These are phyloP conservation scores for Paratinospora sagittata DNA, from an alignment of 164 flowering plant species.

Conservation along the genomic window DNA sequence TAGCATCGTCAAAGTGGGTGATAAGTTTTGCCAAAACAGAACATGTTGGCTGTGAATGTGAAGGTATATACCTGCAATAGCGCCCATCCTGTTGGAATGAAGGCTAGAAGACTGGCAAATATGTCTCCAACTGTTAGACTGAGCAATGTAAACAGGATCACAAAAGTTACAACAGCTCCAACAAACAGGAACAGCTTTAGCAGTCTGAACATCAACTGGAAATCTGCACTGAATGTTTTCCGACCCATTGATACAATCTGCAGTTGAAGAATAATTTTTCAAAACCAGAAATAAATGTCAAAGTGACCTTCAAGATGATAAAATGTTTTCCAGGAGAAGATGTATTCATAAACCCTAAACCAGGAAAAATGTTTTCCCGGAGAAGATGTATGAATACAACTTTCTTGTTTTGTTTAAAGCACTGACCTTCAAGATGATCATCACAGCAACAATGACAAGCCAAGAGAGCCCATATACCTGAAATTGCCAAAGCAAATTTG, in stretches of 20 bases:
- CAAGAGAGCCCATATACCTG: slow-evolving; percentile 95
- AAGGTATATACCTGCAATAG: slow-evolving; percentile 54
- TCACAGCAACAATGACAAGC: slow-evolving; percentile 81
- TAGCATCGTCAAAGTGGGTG: background rate
- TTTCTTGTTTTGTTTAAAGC: background rate
- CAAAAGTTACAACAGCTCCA: slow-evolving; percentile 49
- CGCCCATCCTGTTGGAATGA: slow-evolving; percentile 97
- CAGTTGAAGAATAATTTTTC: slow-evolving; percentile 7
- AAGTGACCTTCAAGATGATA: too few species aligned
- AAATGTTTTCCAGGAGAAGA: background rate
- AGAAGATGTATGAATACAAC: background rate
- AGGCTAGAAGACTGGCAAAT: slow-evolving; percentile 77
- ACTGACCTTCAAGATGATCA: slow-evolving; percentile 83
- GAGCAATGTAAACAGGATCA: slow-evolving; percentile 51
- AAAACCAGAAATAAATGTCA: background rate
- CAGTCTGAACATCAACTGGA: slow-evolving; percentile 91
- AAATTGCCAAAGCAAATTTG: background rate
- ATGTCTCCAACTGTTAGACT: slow-evolving; percentile 80
- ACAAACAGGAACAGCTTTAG: slow-evolving; percentile 72
- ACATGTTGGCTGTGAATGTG: background rate
- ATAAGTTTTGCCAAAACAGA: background rate
- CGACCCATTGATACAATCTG: slow-evolving; percentile 95
- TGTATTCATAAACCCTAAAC: background rate
- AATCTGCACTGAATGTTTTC: slow-evolving; percentile 94
- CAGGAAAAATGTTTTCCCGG: too few species aligned